Base-by-base conservation (phyloP, 805 yeast genomes). In the Ogataea philodendri region DNA sequence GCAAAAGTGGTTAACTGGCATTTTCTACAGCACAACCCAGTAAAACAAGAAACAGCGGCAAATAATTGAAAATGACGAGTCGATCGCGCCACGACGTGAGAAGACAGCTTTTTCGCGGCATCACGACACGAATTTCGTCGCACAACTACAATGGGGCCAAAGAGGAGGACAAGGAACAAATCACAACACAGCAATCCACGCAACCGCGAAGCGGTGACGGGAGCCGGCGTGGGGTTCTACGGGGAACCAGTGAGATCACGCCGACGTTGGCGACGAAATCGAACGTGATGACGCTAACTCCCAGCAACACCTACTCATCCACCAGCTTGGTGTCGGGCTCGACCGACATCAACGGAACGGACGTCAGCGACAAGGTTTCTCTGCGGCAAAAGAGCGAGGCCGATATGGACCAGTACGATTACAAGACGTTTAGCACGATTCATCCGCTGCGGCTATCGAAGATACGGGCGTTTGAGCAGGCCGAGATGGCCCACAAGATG, bases 401-500 rank as follows among this genome's bases (percentile, higher is more conserved):
- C 3, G 60, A 54, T 22, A 44, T 53, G 41, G 49, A 51, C 28
- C 60, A 59, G 26, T 62, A 58, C 35, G 66, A 62, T 26, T 63
- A 62, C 33, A 54, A 56, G 37, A 57, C 61, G 6, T 63, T 63
- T 41, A 52, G 59, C 36, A 50, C 63, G 1, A 49, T 37, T 2
- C 62, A 59, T 31, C 64, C 64, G 14, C 32, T 63, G 24, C 35
- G 67, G 32, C 22, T 54, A 9, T 55, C 63, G 14, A 63, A 62
- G 41, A 48, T 63, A 3, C 48, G 55, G 28, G 66, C 66, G 5
- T 52, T 62, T 39, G 67, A 63, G 37, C 65, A 62, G 32, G 58
- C 63, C 5, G 68, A 63, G 33, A 40, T 54, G 39, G 59, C 66
- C 4, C 39, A 62, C 7, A 54, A 48, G 27, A 33, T 53, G 29